A percentile compares a stretch with the other conserved stretches of the same genome.
Evolutionary conservation across 768 basidiomycete species (phyloP).

Genomic region (Termitomyces heimii): DNA sequence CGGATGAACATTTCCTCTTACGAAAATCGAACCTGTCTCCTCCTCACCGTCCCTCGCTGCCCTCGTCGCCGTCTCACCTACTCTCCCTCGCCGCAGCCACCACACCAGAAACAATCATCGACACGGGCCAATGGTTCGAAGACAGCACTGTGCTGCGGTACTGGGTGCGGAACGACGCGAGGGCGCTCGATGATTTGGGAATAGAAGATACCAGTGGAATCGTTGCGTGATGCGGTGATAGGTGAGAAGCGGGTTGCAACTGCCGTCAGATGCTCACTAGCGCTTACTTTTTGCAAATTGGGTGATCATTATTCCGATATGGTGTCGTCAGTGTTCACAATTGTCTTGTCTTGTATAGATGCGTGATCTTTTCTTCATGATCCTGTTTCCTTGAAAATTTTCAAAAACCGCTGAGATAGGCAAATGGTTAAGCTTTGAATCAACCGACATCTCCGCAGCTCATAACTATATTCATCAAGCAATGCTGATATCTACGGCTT

Average conservation of each 20-base stretch:
- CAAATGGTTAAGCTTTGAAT: not conserved
- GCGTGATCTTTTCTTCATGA: too few relatives aligned
- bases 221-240: not conserved
- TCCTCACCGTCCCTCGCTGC: not conserved
- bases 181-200: slow-evolving; percentile 40
- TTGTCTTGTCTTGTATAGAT: too few relatives aligned
- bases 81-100: not conserved
- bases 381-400: not conserved
- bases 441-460: not conserved
- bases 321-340: too few relatives aligned
- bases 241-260: too few relatives aligned
- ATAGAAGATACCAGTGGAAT: slow-evolving; percentile 44
- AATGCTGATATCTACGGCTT: not conserved
- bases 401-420: not conserved
- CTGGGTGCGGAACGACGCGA: slow-evolving; percentile 51
- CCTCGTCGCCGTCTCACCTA: not conserved
- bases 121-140: slow-evolving; percentile 46
- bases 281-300: not conserved
- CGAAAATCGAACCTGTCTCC: not conserved
- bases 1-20: not conserved
- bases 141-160: slow-evolving; percentile 29
- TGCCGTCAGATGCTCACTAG: too few relatives aligned
- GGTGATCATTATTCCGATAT: not conserved
- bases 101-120: slow-evolving; percentile 5
- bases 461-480: not conserved